A percentile compares a stretch with the other conserved stretches of the same genome.
These are phyloP conservation scores for Rhynchosporium graminicola DNA, from an alignment of 2,329 filamentous ascomycete species.

Conservation along the genomic window DNA sequence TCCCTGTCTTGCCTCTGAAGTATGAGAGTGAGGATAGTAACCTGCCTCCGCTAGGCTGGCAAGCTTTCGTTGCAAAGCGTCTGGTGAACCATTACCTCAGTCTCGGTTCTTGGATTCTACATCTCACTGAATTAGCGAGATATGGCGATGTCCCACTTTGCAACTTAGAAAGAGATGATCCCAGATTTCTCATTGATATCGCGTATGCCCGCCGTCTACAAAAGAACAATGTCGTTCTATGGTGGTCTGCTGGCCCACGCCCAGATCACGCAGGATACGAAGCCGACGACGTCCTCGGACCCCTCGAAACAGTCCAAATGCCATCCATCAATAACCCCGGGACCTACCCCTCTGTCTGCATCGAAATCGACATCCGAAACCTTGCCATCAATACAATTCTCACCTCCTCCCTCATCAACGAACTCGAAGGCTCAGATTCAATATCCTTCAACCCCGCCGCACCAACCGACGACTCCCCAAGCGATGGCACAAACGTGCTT, in stretches of 20 bases:
- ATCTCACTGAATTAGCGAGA: conserved; percentile 81
- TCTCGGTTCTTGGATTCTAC: conserved; percentile 87
- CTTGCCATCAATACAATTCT: conserved; percentile 97
- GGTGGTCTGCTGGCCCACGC: conserved; percentile 87
- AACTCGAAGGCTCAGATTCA: conserved; percentile 86
- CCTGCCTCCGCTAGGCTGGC: conserved; percentile 91
- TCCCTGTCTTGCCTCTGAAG: conserved; percentile 79
- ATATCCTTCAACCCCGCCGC: conserved; percentile 80
- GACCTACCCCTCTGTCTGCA: conserved; percentile 93
- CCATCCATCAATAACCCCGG: conserved; percentile 90
- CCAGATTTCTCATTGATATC: conserved; percentile 91
- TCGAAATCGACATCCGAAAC: conserved; percentile 91
- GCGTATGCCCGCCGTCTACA: conserved; percentile 89
- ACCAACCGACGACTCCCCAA: conserved; percentile 57
- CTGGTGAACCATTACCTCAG: conserved; percentile 88
- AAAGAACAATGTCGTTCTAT: conserved; percentile 89
- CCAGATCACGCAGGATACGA: conserved; percentile 97
- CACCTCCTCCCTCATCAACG: conserved; percentile 94
- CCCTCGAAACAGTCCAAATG: conserved; percentile 87
- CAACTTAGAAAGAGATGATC: conserved; percentile 92
- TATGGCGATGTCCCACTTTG: conserved; percentile 95
- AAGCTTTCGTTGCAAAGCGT: conserved; percentile 81
- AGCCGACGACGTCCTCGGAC: conserved; percentile 81
- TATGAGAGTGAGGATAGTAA: conserved; percentile 83
- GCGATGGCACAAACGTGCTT: conserved; percentile 67